Conservation (phyloP, 495 filamentous ascomycete species). For the Aspergillus hancockii region DNA sequence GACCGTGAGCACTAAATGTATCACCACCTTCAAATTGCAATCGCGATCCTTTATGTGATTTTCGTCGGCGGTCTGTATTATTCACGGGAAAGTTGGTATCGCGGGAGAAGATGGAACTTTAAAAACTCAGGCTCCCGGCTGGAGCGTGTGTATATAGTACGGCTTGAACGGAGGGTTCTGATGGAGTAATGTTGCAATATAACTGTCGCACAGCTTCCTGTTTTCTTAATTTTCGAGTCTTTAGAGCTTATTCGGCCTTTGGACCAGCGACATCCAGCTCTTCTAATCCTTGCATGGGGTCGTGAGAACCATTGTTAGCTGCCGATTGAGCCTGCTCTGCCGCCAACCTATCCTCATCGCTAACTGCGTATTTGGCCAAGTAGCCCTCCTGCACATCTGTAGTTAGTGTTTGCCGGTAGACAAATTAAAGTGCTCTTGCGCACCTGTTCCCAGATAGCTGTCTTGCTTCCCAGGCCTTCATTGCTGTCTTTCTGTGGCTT, state of each 20-base stretch:
- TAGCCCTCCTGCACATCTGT: slow-evolving; percentile 74
- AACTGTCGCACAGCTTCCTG: slow-evolving; percentile 33
- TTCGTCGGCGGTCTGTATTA: slow-evolving; percentile 37
- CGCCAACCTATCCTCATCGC: slow-evolving; percentile 77
- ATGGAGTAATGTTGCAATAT: slow-evolving; percentile 35
- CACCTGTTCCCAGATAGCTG: slow-evolving; percentile 98
- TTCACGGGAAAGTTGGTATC: slow-evolving; percentile 33
- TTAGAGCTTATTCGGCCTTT: slow-evolving; percentile 62
- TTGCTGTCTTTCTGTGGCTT: slow-evolving; percentile 89
- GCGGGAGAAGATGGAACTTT: slow-evolving; percentile 19
- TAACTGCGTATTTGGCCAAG: slow-evolving; percentile 85
- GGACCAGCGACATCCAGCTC: slow-evolving; percentile 92
- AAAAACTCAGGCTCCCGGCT: slow-evolving; percentile 31
- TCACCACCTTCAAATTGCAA: slow-evolving; percentile 42
- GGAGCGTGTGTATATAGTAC: slow-evolving; percentile 44
- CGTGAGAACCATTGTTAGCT: slow-evolving; percentile 58
- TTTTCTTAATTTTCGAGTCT: slow-evolving; percentile 7
- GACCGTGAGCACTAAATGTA: slow-evolving; percentile 50
- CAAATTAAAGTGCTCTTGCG: slow-evolving; percentile 31
- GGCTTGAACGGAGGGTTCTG: slow-evolving; percentile 34
- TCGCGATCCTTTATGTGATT: slow-evolving; percentile 29
- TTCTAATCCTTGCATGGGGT: slow-evolving; percentile 95
- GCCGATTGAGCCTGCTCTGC: slow-evolving; percentile 56
- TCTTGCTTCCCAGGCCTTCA: slow-evolving; percentile 86
- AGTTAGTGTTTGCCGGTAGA: slow-evolving; percentile 27